Evolutionary conservation across 768 basidiomycete species (phyloP).

Genomic region (Rossbeevera mucosa): DNA sequence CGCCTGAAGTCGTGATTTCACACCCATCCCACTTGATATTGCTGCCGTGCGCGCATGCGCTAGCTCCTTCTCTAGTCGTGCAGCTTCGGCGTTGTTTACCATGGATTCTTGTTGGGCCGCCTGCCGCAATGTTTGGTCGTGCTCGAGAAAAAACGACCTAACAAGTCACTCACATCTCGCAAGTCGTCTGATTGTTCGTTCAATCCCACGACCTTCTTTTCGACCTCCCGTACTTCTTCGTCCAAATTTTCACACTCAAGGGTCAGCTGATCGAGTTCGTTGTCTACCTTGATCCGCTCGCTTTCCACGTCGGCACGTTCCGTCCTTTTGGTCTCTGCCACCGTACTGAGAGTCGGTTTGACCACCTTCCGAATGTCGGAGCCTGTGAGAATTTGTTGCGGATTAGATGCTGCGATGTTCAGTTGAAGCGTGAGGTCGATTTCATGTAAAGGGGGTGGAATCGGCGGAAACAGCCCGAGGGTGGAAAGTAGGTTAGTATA

Average conservation of each 20-base stretch:
- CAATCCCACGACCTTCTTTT: conserved; percentile 64
- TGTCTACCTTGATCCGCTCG: conserved; percentile 74
- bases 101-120: conserved; percentile 73
- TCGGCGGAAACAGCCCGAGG: conserved; percentile 73
- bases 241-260: conserved; percentile 78
- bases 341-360: conserved; percentile 68
- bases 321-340: conserved; percentile 68
- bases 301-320: conserved; percentile 70
- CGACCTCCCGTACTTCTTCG: conserved; percentile 68
- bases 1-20: conserved; percentile 71
- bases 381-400: conserved; percentile 62
- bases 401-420: conserved; percentile 70
- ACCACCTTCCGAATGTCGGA: conserved; percentile 67
- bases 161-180: conserved; percentile 58
- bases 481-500: conserved; percentile 74
- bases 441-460: conserved; percentile 64
- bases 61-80: conserved; percentile 64
- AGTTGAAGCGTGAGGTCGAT: conserved; percentile 78
- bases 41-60: conserved; percentile 73
- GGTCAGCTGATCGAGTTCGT: conserved; percentile 74
- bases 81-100: conserved; percentile 61
- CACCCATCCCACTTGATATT: conserved; percentile 75
- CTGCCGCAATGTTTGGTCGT: conserved; percentile 34
- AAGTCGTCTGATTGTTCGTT: conserved; percentile 78
- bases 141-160: neutral